Base-by-base conservation (phyloP, 345 rosid genomes). In the Eucalyptus cloeziana region DNA sequence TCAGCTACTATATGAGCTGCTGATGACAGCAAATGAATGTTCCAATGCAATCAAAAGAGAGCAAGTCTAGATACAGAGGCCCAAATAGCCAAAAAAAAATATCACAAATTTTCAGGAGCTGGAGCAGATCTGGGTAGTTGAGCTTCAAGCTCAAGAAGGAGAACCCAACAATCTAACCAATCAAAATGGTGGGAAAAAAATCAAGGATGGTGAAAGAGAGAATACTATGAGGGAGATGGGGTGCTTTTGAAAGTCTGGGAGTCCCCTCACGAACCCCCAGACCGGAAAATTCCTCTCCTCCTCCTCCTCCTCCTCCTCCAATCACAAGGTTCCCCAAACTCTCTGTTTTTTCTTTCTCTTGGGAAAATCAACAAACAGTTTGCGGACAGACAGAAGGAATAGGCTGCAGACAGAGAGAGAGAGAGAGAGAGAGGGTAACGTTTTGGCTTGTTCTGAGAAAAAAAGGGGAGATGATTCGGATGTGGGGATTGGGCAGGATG, bases 21-120 rank as follows among this genome's bases (percentile, higher is more conserved):
- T 10, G 47, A 76, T 11, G 85, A 52, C 22, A 76, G 44, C 47
- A 76, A 76, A 76, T 40, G 88, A 87, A 67, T 22, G 58, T 67
- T 37, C n/a, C 86, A 71, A 49, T 30, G n/a, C 81, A 86, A 33
- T 76, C 83, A 30, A 76, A 45, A 31, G 31, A 87, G 45, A 71
- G 89, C 5, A 45, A 88, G 95, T 92, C 96, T 86, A 91, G 91
- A 93, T 91, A 49, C 94, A 93, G 76, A 92, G 91, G 87, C 93
- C 95, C 95, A 40, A 88, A 91, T 92, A 93, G 85, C 86, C 89
- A 88, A 89, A 43, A 87, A 43, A 87, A 43, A 62, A 47, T 60
- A n/a, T 80, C 60, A 25, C 31, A 71, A 87, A 12, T 7, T 64
- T 64, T n/a, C 37, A 14, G 76, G 31, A 64, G 76, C 40, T 14